Evolutionary conservation across 495 filamentous ascomycete genomes (phyloP).

Genomic region (Hypoxylon cercidicola): DNA sequence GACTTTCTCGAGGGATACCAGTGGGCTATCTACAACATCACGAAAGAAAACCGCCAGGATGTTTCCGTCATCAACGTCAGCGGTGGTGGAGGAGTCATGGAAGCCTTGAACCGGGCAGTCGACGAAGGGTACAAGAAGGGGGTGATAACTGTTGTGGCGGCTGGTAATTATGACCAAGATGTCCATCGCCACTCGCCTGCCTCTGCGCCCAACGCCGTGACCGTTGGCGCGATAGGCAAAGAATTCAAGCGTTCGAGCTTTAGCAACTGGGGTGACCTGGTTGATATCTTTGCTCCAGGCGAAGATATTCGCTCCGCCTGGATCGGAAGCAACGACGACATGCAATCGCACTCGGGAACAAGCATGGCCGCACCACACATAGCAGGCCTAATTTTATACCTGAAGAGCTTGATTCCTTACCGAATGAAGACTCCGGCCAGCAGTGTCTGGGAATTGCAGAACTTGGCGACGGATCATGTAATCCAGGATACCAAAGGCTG

Average conservation of each 20-base stretch:
- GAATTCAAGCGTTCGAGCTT: conserved; percentile 60
- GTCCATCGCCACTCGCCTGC: conserved; percentile 60
- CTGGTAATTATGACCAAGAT: conserved; percentile 58
- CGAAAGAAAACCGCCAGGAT: conserved; percentile 41
- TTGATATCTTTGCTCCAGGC: conserved; percentile 72
- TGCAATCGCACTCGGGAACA: conserved; percentile 36
- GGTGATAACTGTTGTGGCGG: conserved; percentile 60
- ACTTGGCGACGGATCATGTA: conserved; percentile 16
- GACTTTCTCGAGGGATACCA: conserved; percentile 66
- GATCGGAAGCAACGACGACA: conserved; percentile 56
- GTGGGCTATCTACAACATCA: conserved; percentile 62
- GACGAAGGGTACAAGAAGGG: conserved; percentile 57
- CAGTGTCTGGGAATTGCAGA: conserved; percentile 21
- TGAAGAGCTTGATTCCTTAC: conserved; percentile 36
- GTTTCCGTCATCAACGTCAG: conserved; percentile 61
- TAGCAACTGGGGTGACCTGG: conserved; percentile 66
- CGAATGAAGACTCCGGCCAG: conserved; percentile 26
- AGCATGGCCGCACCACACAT: conserved; percentile 54
- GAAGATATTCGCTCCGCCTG: conserved; percentile 60
- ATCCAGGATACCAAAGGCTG: conserved; percentile 20
- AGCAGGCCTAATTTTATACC: conserved; percentile 30
- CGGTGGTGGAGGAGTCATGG: conserved; percentile 56
- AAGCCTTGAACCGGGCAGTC: conserved; percentile 61
- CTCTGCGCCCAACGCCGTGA: conserved; percentile 64
- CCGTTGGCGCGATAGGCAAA: conserved; percentile 64